Conservation (phyloP, 2,329 filamentous ascomycete genomes). For the Lojkania enalia region DNA sequence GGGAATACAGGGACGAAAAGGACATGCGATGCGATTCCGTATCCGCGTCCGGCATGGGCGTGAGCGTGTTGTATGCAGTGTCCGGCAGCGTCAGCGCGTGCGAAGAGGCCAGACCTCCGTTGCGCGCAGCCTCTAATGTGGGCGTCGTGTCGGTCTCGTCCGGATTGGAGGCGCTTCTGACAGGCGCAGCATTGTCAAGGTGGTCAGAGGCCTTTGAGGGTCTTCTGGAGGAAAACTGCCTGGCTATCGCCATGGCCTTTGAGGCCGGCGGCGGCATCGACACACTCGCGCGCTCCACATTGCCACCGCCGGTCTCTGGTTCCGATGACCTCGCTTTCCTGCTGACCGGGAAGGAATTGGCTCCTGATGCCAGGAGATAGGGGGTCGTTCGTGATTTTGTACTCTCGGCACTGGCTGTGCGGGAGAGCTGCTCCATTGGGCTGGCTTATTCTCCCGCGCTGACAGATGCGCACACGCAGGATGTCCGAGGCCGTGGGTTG, state of each 20-base stretch:
- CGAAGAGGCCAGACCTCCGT: slow-evolving; percentile 16
- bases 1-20: slow-evolving; percentile 72
- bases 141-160: slow-evolving; percentile 55
- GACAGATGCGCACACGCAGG: not conserved
- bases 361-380: slow-evolving; percentile 54
- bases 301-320: slow-evolving; percentile 60
- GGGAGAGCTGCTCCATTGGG: slow-evolving; percentile 38
- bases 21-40: slow-evolving; percentile 67
- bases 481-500: too few species aligned
- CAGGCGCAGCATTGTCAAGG: slow-evolving; percentile 33
- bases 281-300: slow-evolving; percentile 63
- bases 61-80: slow-evolving; percentile 48
- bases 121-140: slow-evolving; percentile 32
- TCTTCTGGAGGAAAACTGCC: slow-evolving; percentile 47
- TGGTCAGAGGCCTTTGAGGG: slow-evolving; percentile 50
- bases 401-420: slow-evolving; percentile 45
- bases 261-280: slow-evolving; percentile 64
- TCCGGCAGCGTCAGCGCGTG: slow-evolving; percentile 52
- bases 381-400: slow-evolving; percentile 40
- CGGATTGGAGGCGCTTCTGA: slow-evolving; percentile 48
- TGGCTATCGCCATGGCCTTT: slow-evolving; percentile 49
- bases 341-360: slow-evolving; percentile 39
- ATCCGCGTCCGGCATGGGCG: slow-evolving; percentile 52
- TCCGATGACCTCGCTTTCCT: slow-evolving; percentile 64
- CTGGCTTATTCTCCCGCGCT: not conserved